Base-by-base conservation (phyloP, 305 asterid species). In the Fraxinus angustifolia region DNA sequence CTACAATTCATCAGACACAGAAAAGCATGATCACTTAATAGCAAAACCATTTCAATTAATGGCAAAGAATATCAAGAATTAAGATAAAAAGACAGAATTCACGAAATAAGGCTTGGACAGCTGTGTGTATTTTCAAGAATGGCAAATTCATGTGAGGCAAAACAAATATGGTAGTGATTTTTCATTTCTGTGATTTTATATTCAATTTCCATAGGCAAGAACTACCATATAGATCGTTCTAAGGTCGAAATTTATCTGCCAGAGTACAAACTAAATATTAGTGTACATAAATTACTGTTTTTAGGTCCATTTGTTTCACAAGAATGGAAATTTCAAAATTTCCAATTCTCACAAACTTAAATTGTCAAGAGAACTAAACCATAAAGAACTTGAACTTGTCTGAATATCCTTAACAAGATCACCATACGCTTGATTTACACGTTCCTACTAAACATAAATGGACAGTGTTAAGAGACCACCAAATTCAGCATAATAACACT, bases 1-100 rank as follows among this genome's bases (percentile, higher is more conserved):
- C 99, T 94, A 80, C 87, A 85, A 81, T n/a, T 35, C 60, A 79
- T 45, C 76, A 78, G 60, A 65, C 31, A 78, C 31, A 78, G 35
- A 78, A 65, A 2, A 60, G 50, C n/a, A 28, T 19, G n/a, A 78
- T n/a, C 17, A 78, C 23, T 76, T 58, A 65, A 3, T 14, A 65
- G 36, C 73, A 67, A 28, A 28, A 67, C 35, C 73, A 8, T 3
- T 67, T 67, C 36, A 26, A 28, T 28, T 26, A 67, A 67, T 28
- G 8, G 17, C 73, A 26, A 26, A 67, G 73, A 67, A 26, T 67
- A 26, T 67, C 38, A 28, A 67, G 19, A 67, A 10, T 11, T 12
- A 12, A 28, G 19, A 28, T 21, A 6, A 58, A 58, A 58, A 17
- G 68, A 19, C 23, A 19, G 68, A 58, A 58, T 58, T 21, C 30